Evolutionary conservation across 2,329 filamentous ascomycete species (phyloP), one percentile per base, ranked within the genome.

Genomic region (Claviceps paspali): DNA sequence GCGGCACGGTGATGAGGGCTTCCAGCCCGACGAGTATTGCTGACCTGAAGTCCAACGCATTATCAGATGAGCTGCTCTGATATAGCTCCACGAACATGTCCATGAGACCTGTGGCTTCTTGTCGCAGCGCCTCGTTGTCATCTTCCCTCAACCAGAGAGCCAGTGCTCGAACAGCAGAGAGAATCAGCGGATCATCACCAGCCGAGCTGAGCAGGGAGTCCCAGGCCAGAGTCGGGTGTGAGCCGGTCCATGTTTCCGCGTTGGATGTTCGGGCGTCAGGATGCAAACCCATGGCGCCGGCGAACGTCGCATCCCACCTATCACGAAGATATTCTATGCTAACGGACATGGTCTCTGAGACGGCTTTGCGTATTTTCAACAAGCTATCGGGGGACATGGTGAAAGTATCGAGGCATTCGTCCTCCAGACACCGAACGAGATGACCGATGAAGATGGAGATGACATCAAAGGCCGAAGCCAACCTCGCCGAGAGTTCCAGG

Each of bases 101-200:
- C 41, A 65, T 66, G 35, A 82, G 53, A 0, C 73, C 75, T 0
- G 66, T 63, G 9, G 66, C 68, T 47, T 78, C 70, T 34, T 60
- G 65, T 9, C 74, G 60, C 28, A 81, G 49, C 6, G 59, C 54
- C 11, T 74, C 68, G 29, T 73, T 74, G 29, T 81, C 76, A 39
- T 82, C 77, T 43, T 82, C 78, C 6, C 73, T 63, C n/a, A 82
- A 57, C 79, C 79, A 82, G 14, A 81, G 63, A 1, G 74, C 67
- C 22, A 82, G 49, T 0, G 70, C 59, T 31, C 73, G 60, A 17
- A 80, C 54, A 0, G 70, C 67, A 3, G 76, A 68, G 2, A 77
- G 62, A 2, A 78, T 61, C 6, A 82, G 59, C 1, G 71, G 67
- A 45, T 82, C 78, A 6, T 65, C 57, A 2, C 62, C 60, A 3